Evolutionary conservation across 768 basidiomycete species (phyloP).

Genomic region (Mycena amicta): DNA sequence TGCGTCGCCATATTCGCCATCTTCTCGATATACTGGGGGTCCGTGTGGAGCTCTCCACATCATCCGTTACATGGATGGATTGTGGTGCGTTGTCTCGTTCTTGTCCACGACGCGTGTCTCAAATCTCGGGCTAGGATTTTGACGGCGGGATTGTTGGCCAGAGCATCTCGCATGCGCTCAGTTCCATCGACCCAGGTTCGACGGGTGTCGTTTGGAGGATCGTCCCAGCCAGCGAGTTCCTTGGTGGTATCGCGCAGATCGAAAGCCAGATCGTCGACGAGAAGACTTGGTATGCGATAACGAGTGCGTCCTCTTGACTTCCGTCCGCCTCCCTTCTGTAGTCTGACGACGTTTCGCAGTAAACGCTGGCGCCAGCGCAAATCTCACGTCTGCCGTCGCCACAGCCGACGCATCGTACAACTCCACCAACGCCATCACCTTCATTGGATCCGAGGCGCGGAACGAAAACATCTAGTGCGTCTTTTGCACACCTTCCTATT

Average conservation of each 20-base stretch:
- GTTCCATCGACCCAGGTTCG: background rate
- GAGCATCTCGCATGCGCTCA: slow-evolving; percentile 35
- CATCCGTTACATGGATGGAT: slow-evolving; percentile 52
- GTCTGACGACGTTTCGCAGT: background rate
- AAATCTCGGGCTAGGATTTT: background rate
- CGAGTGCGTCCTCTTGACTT: background rate
- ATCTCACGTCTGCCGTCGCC: background rate
- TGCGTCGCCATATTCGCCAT: slow-evolving; percentile 44
- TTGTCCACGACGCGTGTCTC: background rate
- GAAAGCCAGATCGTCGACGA: background rate
- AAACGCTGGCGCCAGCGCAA: background rate
- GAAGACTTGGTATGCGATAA: background rate
- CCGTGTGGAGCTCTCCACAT: slow-evolving; percentile 43
- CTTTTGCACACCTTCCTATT: too few relatives aligned
- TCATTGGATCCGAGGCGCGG: background rate
- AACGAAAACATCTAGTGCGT: background rate
- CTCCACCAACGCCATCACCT: background rate
- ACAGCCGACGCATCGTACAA: background rate
- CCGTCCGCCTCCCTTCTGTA: background rate
- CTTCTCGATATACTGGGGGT: slow-evolving; percentile 61
- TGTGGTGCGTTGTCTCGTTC: slow-evolving; percentile 38
- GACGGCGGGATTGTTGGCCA: slow-evolving; percentile 16
- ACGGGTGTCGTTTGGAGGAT: background rate
- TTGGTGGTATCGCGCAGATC: background rate
- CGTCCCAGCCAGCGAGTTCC: background rate